Evolutionary conservation across 2,329 filamentous ascomycete species (phyloP).

Genomic region (Chaetothyriales sp.): DNA sequence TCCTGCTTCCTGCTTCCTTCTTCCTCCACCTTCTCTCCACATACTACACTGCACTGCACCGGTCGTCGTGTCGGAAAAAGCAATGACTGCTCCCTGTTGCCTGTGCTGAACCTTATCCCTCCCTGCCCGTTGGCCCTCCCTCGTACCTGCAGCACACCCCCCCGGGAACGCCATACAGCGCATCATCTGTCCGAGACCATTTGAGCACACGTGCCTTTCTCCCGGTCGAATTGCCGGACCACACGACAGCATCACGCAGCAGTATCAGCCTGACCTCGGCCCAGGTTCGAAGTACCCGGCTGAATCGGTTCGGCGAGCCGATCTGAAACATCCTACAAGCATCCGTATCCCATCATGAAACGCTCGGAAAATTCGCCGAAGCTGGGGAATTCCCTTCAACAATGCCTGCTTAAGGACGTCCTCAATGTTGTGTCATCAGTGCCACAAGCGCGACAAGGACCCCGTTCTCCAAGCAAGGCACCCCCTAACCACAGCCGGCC

Average conservation of each 20-base stretch:
- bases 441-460: not conserved
- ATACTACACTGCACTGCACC: no score
- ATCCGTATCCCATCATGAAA: not conserved
- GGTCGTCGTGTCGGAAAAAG: not conserved
- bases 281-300: not conserved
- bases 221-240: not conserved
- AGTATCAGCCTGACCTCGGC: not conserved
- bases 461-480: not conserved
- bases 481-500: not conserved
- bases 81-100: not conserved
- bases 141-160: not conserved
- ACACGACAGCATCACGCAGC: not conserved
- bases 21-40: no score
- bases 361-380: not conserved
- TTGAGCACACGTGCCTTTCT: not conserved
- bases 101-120: not conserved
- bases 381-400: not conserved
- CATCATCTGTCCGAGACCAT: not conserved
- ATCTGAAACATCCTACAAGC: not conserved
- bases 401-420: not conserved
- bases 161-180: not conserved
- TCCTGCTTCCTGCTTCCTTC: no score
- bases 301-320: not conserved
- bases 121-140: no score
- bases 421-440: not conserved